A percentile compares a stretch with the other conserved stretches of the same genome.
Conservation (phyloP, 169 alveolate species). For the Neospora caninum region DNA sequence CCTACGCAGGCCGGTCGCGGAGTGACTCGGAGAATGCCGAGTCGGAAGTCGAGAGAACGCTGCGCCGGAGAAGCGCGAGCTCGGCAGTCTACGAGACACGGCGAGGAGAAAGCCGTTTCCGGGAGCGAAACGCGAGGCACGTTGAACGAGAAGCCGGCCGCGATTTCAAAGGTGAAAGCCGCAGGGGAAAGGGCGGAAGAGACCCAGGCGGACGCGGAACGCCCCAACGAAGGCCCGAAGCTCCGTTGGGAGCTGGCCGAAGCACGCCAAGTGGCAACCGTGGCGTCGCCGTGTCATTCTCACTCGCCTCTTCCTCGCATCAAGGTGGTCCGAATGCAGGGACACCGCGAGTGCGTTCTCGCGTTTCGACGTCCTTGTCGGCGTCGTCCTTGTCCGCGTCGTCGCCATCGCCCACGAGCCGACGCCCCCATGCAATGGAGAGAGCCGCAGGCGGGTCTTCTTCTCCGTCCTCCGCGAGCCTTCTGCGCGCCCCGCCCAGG, state of each 20-base stretch:
- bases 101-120: neutral
- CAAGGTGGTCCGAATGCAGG: too few relatives aligned
- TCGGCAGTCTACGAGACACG: neutral
- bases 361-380: too few relatives aligned
- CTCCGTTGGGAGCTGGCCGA: too few relatives aligned
- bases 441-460: neutral
- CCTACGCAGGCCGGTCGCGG: too few relatives aligned
- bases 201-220: too few relatives aligned
- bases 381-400: neutral
- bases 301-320: neutral
- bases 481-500: neutral
- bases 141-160: too few relatives aligned
- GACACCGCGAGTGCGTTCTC: too few relatives aligned
- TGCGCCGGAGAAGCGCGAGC: neutral
- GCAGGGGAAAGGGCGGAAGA: too few relatives aligned
- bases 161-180: too few relatives aligned
- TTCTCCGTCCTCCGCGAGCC: neutral
- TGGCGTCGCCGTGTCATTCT: neutral
- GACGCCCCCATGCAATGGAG: neutral
- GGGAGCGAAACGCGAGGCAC: too few relatives aligned
- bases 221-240: too few relatives aligned
- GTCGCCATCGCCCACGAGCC: neutral
- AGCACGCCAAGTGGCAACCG: neutral
- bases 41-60: neutral
- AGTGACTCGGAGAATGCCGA: neutral